phyloP scores from a whole-genome alignment of 2,329 filamentous ascomycete species.

The Chrysoporthe austroafricana region DNA sequence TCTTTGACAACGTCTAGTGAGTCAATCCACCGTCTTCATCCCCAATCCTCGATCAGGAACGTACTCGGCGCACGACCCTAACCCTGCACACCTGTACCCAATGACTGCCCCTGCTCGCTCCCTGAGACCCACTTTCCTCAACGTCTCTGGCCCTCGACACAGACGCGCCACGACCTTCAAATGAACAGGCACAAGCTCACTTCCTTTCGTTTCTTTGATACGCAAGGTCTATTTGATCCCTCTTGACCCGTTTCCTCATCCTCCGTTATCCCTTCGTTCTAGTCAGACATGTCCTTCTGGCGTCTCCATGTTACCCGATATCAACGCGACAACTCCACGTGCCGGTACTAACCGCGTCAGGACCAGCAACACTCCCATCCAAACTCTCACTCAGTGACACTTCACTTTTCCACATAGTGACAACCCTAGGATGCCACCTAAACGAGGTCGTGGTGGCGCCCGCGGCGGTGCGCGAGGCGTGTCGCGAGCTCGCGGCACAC shows the following conservation, averaged over 20 bases:
- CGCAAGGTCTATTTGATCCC: too few relatives aligned
- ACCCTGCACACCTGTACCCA: background rate
- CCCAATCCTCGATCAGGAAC: background rate
- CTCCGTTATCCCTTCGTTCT: background rate
- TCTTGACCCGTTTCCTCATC: background rate
- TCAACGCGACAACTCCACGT: background rate
- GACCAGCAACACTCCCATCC: background rate
- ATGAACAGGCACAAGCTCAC: background rate
- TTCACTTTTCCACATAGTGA: background rate
- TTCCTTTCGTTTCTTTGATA: background rate
- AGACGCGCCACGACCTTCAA: conserved; percentile 9
- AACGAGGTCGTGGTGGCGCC: conserved; percentile 17
- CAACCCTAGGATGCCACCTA: conserved; percentile 27
- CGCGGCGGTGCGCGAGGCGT: conserved; percentile 2
- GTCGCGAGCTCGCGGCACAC: conserved; percentile 15
- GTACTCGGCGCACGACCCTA: background rate
- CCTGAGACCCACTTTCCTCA: background rate
- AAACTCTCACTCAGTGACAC: background rate
- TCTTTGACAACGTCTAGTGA: background rate
- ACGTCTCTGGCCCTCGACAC: background rate
- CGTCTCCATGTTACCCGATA: background rate
- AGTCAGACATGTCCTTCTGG: background rate
- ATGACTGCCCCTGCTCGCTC: background rate
- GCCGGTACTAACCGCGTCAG: background rate
- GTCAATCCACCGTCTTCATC: background rate